Evolutionary conservation across 805 yeast genomes (phyloP).

Genomic region (Wickerhamomyces bisporus): DNA sequence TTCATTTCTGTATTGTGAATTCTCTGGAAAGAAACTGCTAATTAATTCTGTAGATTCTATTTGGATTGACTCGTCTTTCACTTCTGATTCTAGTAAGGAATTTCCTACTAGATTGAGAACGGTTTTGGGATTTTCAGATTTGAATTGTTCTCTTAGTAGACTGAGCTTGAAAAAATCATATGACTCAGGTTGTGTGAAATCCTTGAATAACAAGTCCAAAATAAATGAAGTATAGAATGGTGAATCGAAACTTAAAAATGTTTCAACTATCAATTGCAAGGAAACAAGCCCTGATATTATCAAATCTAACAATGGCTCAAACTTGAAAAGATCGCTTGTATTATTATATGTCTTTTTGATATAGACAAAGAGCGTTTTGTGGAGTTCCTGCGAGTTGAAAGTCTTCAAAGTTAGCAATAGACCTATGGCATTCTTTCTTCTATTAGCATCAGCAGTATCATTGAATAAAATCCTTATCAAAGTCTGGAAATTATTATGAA

Average conservation of each 20-base stretch:
- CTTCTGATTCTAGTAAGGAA: conserved; percentile 11
- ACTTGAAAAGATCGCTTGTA: conserved; percentile 29
- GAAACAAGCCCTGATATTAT: conserved; percentile 32
- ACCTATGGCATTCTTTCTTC: conserved; percentile 7
- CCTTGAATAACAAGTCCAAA: conserved; percentile 20
- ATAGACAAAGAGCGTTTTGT: conserved; percentile 20
- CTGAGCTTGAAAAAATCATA: conserved; percentile 18
- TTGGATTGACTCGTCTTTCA: conserved; percentile 14
- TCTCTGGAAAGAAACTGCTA: conserved; percentile 16
- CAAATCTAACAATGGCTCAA: conserved; percentile 32
- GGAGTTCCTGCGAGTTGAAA: conserved; percentile 21
- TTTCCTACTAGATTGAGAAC: conserved; percentile 14
- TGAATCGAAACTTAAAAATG: conserved; percentile 23
- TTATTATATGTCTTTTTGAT: conserved; percentile 24
- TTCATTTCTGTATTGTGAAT: conserved; percentile 13
- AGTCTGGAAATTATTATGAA: conserved; percentile 19
- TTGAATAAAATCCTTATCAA: conserved; percentile 18
- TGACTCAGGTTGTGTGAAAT: conserved; percentile 9
- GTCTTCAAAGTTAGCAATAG: conserved; percentile 21
- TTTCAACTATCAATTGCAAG: conserved; percentile 29
- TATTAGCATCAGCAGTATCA: conserved; percentile 5
- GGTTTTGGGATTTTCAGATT: conserved; percentile 12
- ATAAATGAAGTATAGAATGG: conserved; percentile 14
- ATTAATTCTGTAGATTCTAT: conserved; percentile 23
- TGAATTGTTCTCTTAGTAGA: conserved; percentile 19